Conservation (phyloP, 805 yeast genomes). For the Pichia californica region DNA sequence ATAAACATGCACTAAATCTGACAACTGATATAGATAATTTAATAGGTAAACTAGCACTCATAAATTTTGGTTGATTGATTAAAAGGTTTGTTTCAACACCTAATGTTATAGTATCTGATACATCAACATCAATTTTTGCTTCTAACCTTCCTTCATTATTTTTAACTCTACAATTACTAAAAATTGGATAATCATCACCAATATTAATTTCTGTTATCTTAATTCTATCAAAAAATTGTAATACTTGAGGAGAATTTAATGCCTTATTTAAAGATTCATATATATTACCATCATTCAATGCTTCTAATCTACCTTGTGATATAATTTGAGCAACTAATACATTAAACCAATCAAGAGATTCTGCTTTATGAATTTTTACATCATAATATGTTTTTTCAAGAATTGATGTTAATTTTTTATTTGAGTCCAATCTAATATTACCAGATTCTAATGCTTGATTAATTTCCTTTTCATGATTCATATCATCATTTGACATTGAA, state of each 20-base stretch:
- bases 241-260: constrained; percentile 59
- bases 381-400: constrained; percentile 90
- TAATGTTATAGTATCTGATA: constrained; percentile 78
- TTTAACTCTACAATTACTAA: constrained; percentile 83
- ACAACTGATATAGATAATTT: constrained; percentile 81
- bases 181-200: constrained; percentile 93
- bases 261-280: constrained; percentile 70
- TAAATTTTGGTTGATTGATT: constrained; percentile 75
- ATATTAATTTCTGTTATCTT: constrained; percentile 81
- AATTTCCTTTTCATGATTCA: constrained; percentile 2
- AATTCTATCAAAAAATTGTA: constrained; percentile 68
- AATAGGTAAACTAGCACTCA: constrained; percentile 83
- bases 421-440: constrained; percentile 5
- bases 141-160: constrained; percentile 50
- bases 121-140: constrained; percentile 86
- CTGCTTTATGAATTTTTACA: constrained; percentile 80
- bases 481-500: constrained; percentile 1
- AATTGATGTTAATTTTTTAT: constrained; percentile 33
- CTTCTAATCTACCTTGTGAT: constrained; percentile 84
- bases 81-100: constrained; percentile 78
- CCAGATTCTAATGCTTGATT: constrained; percentile 1
- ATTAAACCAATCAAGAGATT: constrained; percentile 95
- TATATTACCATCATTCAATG: constrained; percentile 75
- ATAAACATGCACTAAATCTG: constrained; percentile 82
- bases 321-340: constrained; percentile 89